Base-by-base conservation (phyloP, 2,329 filamentous ascomycete species). In the Sarocladiaceae sp. region DNA sequence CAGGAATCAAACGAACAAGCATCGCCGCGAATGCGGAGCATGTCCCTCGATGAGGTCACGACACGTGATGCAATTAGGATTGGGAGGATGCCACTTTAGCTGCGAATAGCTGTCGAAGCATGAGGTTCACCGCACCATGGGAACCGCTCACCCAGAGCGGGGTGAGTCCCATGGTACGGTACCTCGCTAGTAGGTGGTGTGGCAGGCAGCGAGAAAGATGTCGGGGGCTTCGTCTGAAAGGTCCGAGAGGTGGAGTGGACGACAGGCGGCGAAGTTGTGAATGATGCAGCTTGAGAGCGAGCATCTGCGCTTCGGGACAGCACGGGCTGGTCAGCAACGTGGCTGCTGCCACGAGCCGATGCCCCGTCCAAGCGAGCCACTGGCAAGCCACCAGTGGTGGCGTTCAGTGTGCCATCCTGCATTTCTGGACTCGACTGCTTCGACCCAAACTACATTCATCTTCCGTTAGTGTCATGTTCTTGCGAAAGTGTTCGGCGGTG, bases 361-460 rank as follows among this genome's bases (percentile, higher is more conserved):
- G 37, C 40, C 18, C 40, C 53, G 48, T 45, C 50, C 46, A 20
- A 43, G 19, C 31, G 45, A 48, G 33, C 42, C 10, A 37, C 53
- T 31, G 55, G 68, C 45, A 61, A 68, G 47, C 68, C 67, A 18
- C 65, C 67, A 45, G 53, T n/a, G n/a, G n/a, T n/a, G n/a, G n/a
- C 62, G 41, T 57, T 61, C 32, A 72, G 47, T 11, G 68, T 68
- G 32, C 69, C 74, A 43, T 78, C 74, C 52, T 67, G 73, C 44
- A 70, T 56, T 44, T 68, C 64, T 24, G 75, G 69, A 47, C 68
- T 74, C 33, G 69, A 67, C 55, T 76, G 75, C 58, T 78, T 79
- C 15, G 77, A 78, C 51, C 78, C 76, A 69, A 81, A 83, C 79
- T 82, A 52, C 48, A 53, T 48, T 44, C 45, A 49, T 48, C 52